Evolutionary conservation across 2,329 filamentous ascomycete species (phyloP).

Genomic region (Colletotrichum liaoningense): DNA sequence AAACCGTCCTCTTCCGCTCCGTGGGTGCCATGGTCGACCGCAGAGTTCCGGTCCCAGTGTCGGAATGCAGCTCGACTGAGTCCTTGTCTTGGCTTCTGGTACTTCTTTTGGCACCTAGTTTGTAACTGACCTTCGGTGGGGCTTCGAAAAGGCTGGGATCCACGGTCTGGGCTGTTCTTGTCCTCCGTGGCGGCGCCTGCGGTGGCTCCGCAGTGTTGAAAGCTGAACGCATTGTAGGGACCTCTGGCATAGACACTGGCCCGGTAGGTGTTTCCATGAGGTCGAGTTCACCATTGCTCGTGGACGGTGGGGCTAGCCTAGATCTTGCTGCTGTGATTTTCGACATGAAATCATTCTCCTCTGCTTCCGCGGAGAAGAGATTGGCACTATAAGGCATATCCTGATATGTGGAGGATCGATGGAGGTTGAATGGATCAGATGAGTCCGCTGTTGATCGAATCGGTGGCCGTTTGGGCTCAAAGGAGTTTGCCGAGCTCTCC

Average conservation of each 20-base stretch:
- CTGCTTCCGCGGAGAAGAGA: conserved; percentile 53
- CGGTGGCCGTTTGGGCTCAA: conserved; percentile 57
- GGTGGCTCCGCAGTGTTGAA: conserved; percentile 55
- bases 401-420: conserved; percentile 52
- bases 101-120: conserved; percentile 58
- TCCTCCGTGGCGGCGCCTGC: conserved; percentile 64
- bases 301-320: conserved; percentile 53
- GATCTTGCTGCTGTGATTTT: conserved; percentile 65
- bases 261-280: conserved; percentile 73
- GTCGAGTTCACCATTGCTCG: conserved; percentile 58
- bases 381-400: conserved; percentile 53
- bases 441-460: conserved; percentile 50
- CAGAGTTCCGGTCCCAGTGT: conserved; percentile 48
- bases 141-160: conserved; percentile 66
- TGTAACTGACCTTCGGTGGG: conserved; percentile 73
- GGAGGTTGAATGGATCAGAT: conserved; percentile 64
- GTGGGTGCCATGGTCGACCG: conserved; percentile 58
- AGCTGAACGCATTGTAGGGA: conserved; percentile 45
- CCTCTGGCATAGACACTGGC: conserved; percentile 54
- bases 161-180: conserved; percentile 63
- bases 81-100: conserved; percentile 51
- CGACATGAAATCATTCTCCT: conserved; percentile 66
- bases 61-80: conserved; percentile 53
- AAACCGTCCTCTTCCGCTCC: conserved; percentile 92
- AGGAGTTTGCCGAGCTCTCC: conserved; percentile 47